phyloP scores from a whole-genome alignment of 176 grass and related monocot species.

The Themeda triandra region DNA sequence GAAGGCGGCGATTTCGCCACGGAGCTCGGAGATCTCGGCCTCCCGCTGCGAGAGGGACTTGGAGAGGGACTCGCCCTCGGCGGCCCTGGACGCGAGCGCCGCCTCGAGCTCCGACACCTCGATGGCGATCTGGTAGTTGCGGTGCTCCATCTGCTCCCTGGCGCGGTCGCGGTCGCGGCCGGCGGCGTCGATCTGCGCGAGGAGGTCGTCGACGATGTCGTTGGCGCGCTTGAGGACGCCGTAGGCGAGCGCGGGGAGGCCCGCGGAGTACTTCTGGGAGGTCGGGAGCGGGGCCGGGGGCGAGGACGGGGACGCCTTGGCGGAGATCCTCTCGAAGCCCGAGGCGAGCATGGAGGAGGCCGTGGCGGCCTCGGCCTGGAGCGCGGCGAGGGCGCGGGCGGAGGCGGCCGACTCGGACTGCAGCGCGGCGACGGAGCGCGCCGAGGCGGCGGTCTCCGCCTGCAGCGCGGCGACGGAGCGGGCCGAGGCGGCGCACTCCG shows the following conservation, averaged over 20 bases:
- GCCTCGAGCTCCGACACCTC: conserved; percentile 98
- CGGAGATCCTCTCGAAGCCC: conserved; percentile 76
- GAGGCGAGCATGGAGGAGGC: conserved; percentile 87
- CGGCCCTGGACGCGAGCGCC: conserved; percentile 24
- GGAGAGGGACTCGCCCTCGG: conserved; percentile 50
- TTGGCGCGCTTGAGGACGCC: conserved; percentile 92
- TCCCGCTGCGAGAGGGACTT: conserved; percentile 56
- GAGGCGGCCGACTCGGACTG: conserved; percentile 34
- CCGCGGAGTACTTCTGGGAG: conserved; percentile 69
- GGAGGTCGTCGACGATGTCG: conserved; percentile 89
- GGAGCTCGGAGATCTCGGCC: conserved; percentile 45
- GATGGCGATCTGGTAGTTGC: conserved; percentile 97
- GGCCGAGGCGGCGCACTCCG: conserved; percentile 27
- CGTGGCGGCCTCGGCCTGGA: conserved; percentile 68
- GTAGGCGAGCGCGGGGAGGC: conserved; percentile 75
- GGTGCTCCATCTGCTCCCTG: conserved; percentile 65
- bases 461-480: conserved; percentile 30
- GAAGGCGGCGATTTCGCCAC: conserved; percentile 25
- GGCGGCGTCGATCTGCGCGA: conserved; percentile 64
- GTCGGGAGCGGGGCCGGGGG: conserved; percentile 59
- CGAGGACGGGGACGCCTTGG: conserved; percentile 57
- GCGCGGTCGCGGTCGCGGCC: conserved; percentile 59
- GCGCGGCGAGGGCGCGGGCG: conserved; percentile 20
- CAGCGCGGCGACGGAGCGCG: conserved; percentile 19
- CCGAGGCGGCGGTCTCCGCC: conserved; percentile 62